These are phyloP conservation scores for Metschnikowia vanudenii DNA, from an alignment of 805 yeast species.

Conservation along the genomic window DNA sequence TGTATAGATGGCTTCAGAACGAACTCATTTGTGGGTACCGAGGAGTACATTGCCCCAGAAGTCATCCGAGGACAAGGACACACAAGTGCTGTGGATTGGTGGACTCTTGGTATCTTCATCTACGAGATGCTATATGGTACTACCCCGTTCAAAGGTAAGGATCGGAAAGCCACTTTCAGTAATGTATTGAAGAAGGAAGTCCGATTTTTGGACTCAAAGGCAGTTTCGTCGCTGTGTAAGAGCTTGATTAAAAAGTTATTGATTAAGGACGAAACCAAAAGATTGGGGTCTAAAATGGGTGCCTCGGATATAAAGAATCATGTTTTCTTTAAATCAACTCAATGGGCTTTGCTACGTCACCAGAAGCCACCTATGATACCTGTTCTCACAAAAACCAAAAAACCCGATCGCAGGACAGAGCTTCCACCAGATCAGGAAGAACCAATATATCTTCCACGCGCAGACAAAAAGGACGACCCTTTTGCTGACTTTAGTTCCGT, in stretches of 20 bases:
- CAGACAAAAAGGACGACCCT: conserved; percentile 57
- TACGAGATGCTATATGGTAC: conserved; percentile 95
- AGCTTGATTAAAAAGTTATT: conserved; percentile 75
- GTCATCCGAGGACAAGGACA: conserved; percentile 97
- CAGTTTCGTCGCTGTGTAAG: conserved; percentile 73
- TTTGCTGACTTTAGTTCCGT: conserved; percentile 83
- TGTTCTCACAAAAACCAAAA: conserved; percentile 47
- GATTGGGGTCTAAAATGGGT: conserved; percentile 90
- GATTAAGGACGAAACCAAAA: conserved; percentile 82
- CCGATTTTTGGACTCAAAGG: conserved; percentile 65
- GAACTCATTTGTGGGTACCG: conserved; percentile 98
- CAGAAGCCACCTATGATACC: conserved; percentile 97
- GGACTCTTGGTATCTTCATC: conserved; percentile 93
- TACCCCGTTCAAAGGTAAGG: conserved; percentile 93
- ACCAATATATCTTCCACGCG: conserved; percentile 2
- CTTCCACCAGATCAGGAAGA: conserved; percentile 34
- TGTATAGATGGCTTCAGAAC: conserved; percentile 96
- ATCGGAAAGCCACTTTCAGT: conserved; percentile 85
- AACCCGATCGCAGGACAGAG: conserved; percentile 16
- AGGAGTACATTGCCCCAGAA: conserved; percentile 98
- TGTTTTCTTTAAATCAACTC: conserved; percentile 84
- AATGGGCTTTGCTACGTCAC: conserved; percentile 93
- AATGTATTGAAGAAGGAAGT: conserved; percentile 84
- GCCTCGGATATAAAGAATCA: conserved; percentile 94
- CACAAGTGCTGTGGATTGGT: conserved; percentile 98